phyloP scores from a whole-genome alignment of 1,284 basidiomycete species.

The Ustilago bromivora region DNA sequence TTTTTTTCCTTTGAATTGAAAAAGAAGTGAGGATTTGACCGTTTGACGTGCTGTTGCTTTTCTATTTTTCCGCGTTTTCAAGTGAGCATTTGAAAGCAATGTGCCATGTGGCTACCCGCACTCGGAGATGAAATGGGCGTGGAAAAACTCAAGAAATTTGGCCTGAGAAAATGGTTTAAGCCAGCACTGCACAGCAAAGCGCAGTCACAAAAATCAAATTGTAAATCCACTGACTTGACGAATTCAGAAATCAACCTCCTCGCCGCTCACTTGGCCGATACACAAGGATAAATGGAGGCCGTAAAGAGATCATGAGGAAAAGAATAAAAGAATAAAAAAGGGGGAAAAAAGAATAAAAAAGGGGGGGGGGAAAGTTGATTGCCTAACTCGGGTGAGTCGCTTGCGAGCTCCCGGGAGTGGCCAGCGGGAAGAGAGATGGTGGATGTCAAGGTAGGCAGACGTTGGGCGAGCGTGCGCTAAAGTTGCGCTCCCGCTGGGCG shows the following conservation, averaged over 20 bases:
- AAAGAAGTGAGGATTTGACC: background rate
- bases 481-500: too few species aligned
- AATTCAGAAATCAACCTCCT: too few species aligned
- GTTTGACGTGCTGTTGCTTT: background rate
- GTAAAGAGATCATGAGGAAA: too few species aligned
- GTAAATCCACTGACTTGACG: background rate
- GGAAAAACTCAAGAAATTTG: conserved; percentile 13
- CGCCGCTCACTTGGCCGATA: too few species aligned
- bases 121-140: conserved; percentile 14
- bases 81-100: background rate
- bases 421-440: too few species aligned
- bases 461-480: too few species aligned
- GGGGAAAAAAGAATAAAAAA: background rate
- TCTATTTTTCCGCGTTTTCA: background rate
- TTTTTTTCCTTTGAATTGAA: background rate
- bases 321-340: too few species aligned
- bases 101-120: conserved; percentile 5
- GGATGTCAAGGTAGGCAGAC: background rate
- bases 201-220: conserved; percentile 1
- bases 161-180: background rate
- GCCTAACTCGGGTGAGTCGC: too few species aligned
- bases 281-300: too few species aligned
- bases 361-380: background rate
- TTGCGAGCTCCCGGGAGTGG: too few species aligned
- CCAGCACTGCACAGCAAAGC: background rate